Evolutionary conservation across 306 rosid species (phyloP), one percentile per base, ranked within the genome.

Genomic region (Rosa persica): DNA sequence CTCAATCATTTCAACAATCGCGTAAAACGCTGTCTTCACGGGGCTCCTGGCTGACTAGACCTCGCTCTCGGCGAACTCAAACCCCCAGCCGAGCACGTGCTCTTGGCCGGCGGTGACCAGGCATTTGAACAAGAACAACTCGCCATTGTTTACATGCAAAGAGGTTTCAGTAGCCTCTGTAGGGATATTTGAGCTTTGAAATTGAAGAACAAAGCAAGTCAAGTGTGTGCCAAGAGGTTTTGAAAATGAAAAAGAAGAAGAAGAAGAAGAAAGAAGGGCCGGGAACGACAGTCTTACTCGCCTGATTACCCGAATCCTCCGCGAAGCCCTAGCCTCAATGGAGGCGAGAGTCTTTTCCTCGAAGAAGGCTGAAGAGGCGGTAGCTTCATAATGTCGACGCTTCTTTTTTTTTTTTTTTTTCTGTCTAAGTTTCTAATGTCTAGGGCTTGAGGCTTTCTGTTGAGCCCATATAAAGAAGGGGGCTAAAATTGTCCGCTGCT

Each of bases 71-170:
- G 47, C 81, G 40, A 78, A 70, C 70, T 85, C 84, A 22, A 74
- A 70, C 51, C 86, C 89, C 68, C 83, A 82, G 70, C 85, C 66
- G 44, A 95, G 86, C 77, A 90, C 94, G 54, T 86, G 97, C 75
- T 89, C 94, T 64, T 96, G 98, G 64, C 98, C 96, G 5, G 93
- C 86, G 42, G 98, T 97, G 23, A 93, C 94, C 78, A 91, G 65
- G 69, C 97, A 91, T 79, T 93, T 90, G 62, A 93, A 82, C 86
- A 91, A 77, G 76, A 81, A 93, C 72, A 85, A 52, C 5, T 84
- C 88, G 91, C 73, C 98, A 93, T 89, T 81, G 47, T 70, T 75
- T 27, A 69, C 64, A 9, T 65, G 46, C 5, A 65, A 13, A 3
- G 70, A 38, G 40, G 40, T 27, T 10, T 4, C n/a, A 52, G 58